A percentile compares a stretch with the other conserved stretches of the same genome.
Conservation (phyloP, 345 rosid species). For the Moringa oleifera region DNA sequence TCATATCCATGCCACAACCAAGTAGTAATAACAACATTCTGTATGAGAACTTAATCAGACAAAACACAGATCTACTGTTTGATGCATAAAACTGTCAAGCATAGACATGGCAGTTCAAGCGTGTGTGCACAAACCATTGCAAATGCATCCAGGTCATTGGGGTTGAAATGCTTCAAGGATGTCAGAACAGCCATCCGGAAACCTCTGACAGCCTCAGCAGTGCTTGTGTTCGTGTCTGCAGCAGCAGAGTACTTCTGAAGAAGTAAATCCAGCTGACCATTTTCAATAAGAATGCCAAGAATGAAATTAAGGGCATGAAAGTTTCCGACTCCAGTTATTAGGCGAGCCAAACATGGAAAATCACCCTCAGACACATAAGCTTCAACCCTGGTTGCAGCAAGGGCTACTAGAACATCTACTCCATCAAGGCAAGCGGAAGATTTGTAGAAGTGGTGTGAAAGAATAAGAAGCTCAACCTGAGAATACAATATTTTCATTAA, state of each 20-base stretch:
- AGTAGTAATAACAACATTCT: no score
- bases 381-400: constrained; percentile 96
- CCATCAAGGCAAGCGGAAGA: constrained; percentile 99
- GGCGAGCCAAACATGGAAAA: constrained; percentile 88
- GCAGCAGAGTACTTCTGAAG: constrained; percentile 93
- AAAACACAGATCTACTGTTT: no score
- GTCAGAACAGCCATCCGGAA: constrained; percentile 96
- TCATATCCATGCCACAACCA: no score
- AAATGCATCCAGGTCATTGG: constrained; percentile 84
- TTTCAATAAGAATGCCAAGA: constrained; percentile 92
- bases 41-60: no score
- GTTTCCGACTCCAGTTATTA: constrained; percentile 93
- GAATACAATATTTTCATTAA: constrained; percentile 10
- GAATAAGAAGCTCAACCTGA: constrained; percentile 97
- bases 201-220: constrained; percentile 89
- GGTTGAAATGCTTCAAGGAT: constrained; percentile 87
- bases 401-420: constrained; percentile 97
- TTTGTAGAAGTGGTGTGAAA: constrained; percentile 95
- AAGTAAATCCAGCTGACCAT: constrained; percentile 89
- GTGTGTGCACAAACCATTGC: constrained; percentile 58
- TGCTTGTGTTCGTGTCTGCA: constrained; percentile 68
- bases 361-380: constrained; percentile 93
- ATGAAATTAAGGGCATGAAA: constrained; percentile 94
- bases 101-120: not conserved
- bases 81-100: not conserved